These are phyloP conservation scores for Aspergillus chevalieri DNA, from an alignment of 2,329 filamentous ascomycete species.

Conservation along the genomic window DNA sequence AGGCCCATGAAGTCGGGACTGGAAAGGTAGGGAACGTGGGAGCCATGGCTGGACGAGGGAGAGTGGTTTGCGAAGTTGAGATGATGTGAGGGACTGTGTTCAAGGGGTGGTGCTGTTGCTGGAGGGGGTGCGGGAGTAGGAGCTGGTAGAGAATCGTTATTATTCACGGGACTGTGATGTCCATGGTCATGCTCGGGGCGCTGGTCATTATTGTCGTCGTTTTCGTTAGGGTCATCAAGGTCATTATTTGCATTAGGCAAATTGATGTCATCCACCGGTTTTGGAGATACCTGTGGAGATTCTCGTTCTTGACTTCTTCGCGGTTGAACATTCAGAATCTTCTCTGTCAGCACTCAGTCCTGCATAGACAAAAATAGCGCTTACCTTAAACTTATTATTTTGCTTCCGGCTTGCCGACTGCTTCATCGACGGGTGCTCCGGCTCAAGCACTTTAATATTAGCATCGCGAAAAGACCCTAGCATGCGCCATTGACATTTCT, in stretches of 20 bases:
- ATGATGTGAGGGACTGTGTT: neutral
- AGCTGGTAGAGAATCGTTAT: neutral
- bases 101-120: neutral
- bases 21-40: neutral
- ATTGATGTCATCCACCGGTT: neutral
- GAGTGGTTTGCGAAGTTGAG: neutral
- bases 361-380: neutral
- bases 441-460: slow-evolving; percentile 23
- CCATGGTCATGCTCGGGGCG: neutral
- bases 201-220: neutral
- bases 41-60: neutral
- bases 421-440: slow-evolving; percentile 27
- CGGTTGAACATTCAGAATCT: slow-evolving; percentile 18
- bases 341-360: neutral
- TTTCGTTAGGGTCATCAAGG: neutral
- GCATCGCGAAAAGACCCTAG: slow-evolving; percentile 26
- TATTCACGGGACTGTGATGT: neutral
- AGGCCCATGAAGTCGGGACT: neutral
- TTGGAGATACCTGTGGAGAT: neutral
- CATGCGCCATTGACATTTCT: slow-evolving; percentile 26
- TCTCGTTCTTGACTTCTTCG: neutral
- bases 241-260: neutral
- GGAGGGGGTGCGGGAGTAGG: neutral
- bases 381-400: slow-evolving; percentile 20
- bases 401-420: slow-evolving; percentile 13